Evolutionary conservation across 306 rosid genomes (phyloP).

Genomic region (Prunus mongolica): DNA sequence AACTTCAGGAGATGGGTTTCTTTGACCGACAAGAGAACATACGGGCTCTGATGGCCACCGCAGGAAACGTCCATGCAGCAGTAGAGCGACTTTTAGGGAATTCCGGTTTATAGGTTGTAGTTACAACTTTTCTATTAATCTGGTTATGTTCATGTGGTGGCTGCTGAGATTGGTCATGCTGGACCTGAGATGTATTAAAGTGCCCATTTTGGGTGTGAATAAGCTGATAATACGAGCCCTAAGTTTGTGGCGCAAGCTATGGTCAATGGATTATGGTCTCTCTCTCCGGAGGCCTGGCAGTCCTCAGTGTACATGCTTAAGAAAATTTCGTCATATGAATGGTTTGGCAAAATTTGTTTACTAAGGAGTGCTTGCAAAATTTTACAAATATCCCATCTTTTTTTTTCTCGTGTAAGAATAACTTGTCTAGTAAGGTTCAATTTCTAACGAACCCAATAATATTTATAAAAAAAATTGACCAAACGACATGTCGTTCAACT

Average conservation of each 20-base stretch:
- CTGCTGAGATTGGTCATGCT: conserved; percentile 31
- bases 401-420: too few species aligned
- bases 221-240: conserved; percentile 20
- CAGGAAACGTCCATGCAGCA: conserved; percentile 86
- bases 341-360: conserved; percentile 19
- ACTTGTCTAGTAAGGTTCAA: too few species aligned
- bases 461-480: too few species aligned
- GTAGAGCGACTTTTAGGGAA: conserved; percentile 83
- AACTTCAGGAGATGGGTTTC: conserved; percentile 97
- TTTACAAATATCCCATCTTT: too few species aligned
- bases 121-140: conserved; percentile 18
- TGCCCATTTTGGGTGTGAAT: conserved; percentile 31
- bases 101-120: conserved; percentile 54
- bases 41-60: conserved; percentile 73
- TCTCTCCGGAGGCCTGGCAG: conserved; percentile 15
- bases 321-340: conserved; percentile 4
- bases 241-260: conserved; percentile 10
- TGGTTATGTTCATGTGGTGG: conserved; percentile 11
- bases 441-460: too few species aligned
- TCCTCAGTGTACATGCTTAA: conserved; percentile 31
- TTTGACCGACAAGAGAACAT: conserved; percentile 86
- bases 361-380: background rate
- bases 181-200: conserved; percentile 31
- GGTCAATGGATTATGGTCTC: conserved; percentile 24
- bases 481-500: too few species aligned